Evolutionary conservation across 2,329 filamentous ascomycete species (phyloP).

Genomic region (Pseudonectria buxi): DNA sequence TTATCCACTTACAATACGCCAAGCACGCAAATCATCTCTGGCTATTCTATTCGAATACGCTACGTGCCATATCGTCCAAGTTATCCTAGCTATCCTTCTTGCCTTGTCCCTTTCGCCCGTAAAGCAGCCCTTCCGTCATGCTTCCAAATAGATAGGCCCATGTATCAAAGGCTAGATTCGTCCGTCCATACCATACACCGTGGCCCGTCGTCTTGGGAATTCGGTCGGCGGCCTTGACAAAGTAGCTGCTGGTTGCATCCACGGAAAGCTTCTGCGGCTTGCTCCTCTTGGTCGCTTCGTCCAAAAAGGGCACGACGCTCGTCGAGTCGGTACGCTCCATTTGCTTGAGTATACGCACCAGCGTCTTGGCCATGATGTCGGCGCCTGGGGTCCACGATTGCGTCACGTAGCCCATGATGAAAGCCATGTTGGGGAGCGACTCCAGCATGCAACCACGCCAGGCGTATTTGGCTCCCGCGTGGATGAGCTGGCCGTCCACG

Average conservation of each 20-base stretch:
- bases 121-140: conserved; percentile 26
- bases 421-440: conserved; percentile 55
- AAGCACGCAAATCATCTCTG: too few relatives aligned
- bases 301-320: conserved; percentile 39
- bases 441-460: conserved; percentile 63
- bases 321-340: conserved; percentile 43
- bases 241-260: conserved; percentile 27
- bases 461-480: conserved; percentile 43
- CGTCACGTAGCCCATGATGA: conserved; percentile 59
- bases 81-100: conserved; percentile 14
- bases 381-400: conserved; percentile 62
- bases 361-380: conserved; percentile 42
- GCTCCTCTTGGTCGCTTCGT: conserved; percentile 10
- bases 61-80: too few relatives aligned
- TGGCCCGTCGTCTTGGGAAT: conserved; percentile 30
- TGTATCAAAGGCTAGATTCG: conserved; percentile 23
- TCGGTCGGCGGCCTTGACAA: conserved; percentile 28
- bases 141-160: conserved; percentile 25
- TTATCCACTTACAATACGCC: too few relatives aligned
- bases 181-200: conserved; percentile 30
- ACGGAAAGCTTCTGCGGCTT: conserved; percentile 22
- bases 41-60: too few relatives aligned
- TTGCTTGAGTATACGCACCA: conserved; percentile 43
- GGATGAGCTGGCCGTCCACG: conserved; percentile 47
- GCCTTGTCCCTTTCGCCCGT: conserved; percentile 14